Evolutionary conservation across 2,329 filamentous ascomycete species (phyloP).

Genomic region (Aspergillus neoniger): DNA sequence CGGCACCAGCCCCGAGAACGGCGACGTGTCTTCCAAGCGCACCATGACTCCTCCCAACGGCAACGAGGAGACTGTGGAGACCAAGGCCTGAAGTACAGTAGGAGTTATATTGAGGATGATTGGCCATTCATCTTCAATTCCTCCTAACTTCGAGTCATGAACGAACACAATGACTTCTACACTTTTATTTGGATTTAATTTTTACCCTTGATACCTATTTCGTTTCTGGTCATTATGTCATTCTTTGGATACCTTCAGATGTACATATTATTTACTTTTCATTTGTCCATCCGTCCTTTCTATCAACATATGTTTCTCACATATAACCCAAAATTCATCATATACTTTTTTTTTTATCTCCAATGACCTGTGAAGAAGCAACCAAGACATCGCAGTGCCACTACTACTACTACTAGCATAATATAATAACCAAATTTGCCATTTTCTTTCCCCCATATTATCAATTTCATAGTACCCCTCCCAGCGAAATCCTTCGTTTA

Average conservation of each 20-base stretch:
- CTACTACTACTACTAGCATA: too few relatives aligned
- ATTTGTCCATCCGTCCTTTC: not conserved
- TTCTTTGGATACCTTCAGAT: not conserved
- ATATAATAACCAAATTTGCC: too few relatives aligned
- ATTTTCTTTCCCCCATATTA: too few relatives aligned
- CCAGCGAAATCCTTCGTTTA: too few relatives aligned
- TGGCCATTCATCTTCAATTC: not conserved
- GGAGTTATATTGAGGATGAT: not conserved
- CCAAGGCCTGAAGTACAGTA: slow-evolving; percentile 25
- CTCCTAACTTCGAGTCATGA: not conserved
- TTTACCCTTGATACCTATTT: not conserved
- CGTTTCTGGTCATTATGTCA: not conserved
- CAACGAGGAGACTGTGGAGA: slow-evolving; percentile 22
- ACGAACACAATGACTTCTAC: not conserved
- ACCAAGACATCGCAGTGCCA: too few relatives aligned
- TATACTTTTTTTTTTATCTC: rapidly evolving
- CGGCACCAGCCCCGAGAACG: slow-evolving; percentile 21
- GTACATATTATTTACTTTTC: not conserved
- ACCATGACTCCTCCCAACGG: slow-evolving; percentile 30
- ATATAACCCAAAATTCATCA: not conserved
- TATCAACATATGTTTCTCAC: not conserved
- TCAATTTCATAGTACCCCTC: too few relatives aligned
- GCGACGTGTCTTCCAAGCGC: slow-evolving; percentile 33
- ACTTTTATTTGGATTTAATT: not conserved
- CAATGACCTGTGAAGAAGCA: too few relatives aligned